Conservation (phyloP, 116 monocot genomes). For the Phalaenopsis hybrid region DNA sequence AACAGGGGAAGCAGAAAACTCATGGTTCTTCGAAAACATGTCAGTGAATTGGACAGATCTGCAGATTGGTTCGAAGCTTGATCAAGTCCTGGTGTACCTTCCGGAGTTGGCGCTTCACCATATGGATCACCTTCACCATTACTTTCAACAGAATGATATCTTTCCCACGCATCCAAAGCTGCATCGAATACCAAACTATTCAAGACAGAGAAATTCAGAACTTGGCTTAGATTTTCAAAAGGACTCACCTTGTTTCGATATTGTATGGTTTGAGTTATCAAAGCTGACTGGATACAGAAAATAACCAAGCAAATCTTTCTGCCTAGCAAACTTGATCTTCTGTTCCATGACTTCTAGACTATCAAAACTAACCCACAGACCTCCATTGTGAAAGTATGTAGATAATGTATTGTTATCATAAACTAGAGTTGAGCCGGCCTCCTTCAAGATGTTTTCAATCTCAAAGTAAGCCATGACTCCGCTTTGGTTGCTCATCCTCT, state of each 20-base stretch:
- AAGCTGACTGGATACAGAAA: conserved; percentile 74
- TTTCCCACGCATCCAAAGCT: conserved; percentile 51
- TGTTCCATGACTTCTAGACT: conserved; percentile 33
- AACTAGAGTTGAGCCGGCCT: conserved; percentile 15
- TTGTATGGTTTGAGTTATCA: conserved; percentile 43
- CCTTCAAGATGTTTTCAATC: conserved; percentile 34
- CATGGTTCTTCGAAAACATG: background rate
- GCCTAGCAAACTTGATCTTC: conserved; percentile 47
- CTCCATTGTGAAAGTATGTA: conserved; percentile 41
- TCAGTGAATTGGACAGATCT: conserved; percentile 7
- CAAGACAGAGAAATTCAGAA: background rate
- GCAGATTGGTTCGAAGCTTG: conserved; percentile 12
- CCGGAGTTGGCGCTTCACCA: conserved; percentile 23
- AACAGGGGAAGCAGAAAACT: background rate
- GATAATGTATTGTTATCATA: conserved; percentile 40
- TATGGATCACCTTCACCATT: background rate
- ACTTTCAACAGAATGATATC: conserved; percentile 18
- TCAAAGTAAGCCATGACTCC: conserved; percentile 73
- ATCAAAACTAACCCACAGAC: conserved; percentile 76
- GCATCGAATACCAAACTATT: conserved; percentile 10
- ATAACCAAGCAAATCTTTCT: conserved; percentile 49
- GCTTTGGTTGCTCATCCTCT: conserved; percentile 60
- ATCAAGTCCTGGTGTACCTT: conserved; percentile 20
- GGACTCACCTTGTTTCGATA: conserved; percentile 53
- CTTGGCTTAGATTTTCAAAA: background rate